Conservation (phyloP, 2,329 filamentous ascomycete species). For the Aspergillus sp. region DNA sequence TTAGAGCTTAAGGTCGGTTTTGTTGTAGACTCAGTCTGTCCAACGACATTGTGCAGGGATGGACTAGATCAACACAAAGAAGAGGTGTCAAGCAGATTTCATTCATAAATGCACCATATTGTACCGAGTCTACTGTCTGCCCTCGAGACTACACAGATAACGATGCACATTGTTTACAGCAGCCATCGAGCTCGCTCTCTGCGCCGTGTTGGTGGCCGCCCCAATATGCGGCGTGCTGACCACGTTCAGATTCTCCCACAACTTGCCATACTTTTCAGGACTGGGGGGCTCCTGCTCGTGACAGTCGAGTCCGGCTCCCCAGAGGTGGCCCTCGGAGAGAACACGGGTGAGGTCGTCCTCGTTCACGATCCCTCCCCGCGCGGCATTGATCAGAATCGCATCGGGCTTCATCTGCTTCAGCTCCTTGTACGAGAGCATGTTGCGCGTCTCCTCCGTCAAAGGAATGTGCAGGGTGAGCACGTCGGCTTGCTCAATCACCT, state of each 20-base stretch:
- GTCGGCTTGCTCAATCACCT: slow-evolving; percentile 39
- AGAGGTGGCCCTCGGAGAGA: slow-evolving; percentile 40
- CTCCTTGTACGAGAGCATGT: slow-evolving; percentile 38
- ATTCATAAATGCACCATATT: too few species aligned
- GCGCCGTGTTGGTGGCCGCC: slow-evolving; percentile 48
- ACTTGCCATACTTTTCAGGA: slow-evolving; percentile 36
- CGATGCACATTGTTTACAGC: slow-evolving; percentile 40
- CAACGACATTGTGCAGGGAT: slow-evolving; percentile 25
- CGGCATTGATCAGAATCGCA: slow-evolving; percentile 48
- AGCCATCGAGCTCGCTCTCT: slow-evolving; percentile 40
- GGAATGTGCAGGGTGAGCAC: slow-evolving; percentile 47
- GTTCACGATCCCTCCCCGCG: slow-evolving; percentile 48
- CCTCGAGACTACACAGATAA: slow-evolving; percentile 17
- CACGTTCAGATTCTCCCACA: slow-evolving; percentile 43
- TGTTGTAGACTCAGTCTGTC: slow-evolving; percentile 38
- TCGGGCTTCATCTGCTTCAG: slow-evolving; percentile 44
- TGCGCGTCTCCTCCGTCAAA: slow-evolving; percentile 37
- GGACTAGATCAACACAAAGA: not conserved
- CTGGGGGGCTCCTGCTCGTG: slow-evolving; percentile 46
- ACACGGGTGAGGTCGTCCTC: slow-evolving; percentile 41
- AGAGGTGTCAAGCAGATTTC: not conserved
- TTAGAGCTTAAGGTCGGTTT: slow-evolving; percentile 46
- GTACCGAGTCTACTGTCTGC: not conserved
- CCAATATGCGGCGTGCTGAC: slow-evolving; percentile 54
- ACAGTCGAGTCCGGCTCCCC: slow-evolving; percentile 48